Evolutionary conservation across 176 grass and related monocot species (phyloP).

Genomic region (Hyparrhenia diplandra): DNA sequence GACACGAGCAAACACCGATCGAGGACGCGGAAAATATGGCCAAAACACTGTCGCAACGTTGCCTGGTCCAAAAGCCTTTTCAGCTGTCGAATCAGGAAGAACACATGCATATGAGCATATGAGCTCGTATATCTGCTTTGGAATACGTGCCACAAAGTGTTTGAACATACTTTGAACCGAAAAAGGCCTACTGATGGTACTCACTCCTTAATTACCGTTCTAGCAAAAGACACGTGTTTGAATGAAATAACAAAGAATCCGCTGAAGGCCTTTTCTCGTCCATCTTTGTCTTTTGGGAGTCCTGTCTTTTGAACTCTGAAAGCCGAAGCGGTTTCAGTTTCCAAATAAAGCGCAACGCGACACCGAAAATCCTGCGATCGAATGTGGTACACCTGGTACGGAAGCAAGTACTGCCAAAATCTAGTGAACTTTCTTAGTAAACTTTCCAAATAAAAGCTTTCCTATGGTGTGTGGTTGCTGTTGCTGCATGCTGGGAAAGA

Average conservation of each 20-base stretch:
- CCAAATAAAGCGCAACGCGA: conserved; percentile 11
- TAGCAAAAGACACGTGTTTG: not conserved
- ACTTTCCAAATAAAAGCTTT: no score
- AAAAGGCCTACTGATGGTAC: not conserved
- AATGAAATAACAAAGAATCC: not conserved
- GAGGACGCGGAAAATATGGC: not conserved
- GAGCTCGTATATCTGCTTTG: conserved; percentile 11
- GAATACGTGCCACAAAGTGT: not conserved
- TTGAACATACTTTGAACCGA: not conserved
- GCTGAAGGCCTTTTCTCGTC: not conserved
- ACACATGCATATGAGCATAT: no score
- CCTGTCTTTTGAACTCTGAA: not conserved
- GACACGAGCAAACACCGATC: not conserved
- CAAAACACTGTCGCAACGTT: not conserved
- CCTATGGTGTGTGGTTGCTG: not conserved
- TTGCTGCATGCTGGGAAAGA: not conserved
- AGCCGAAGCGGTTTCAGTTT: no score
- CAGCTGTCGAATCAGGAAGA: not conserved
- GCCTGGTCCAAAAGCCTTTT: not conserved
- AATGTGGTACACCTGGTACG: not conserved
- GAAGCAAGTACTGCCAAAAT: not conserved
- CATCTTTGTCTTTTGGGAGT: not conserved
- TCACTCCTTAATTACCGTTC: not conserved
- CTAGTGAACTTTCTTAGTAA: not conserved
- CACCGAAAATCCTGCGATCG: not conserved